Evolutionary conservation across 148 eudicot genomes (phyloP).

Genomic region (Pouteria glomerata): DNA sequence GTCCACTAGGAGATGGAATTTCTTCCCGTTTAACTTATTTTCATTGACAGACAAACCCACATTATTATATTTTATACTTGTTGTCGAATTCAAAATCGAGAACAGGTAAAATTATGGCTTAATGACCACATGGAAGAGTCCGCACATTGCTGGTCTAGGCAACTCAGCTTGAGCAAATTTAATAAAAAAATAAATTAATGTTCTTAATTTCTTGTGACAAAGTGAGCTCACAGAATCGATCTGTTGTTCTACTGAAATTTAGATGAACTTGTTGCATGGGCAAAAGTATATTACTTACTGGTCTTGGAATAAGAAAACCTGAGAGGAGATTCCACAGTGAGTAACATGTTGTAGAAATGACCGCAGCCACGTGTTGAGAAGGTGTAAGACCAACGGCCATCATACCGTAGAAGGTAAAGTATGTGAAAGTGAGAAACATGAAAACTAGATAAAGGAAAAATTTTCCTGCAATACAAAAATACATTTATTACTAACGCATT

Average conservation of each 20-base stretch:
- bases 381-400: conserved; percentile 87
- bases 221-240: too few species aligned
- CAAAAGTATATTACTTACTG: conserved; percentile 38
- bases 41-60: neutral
- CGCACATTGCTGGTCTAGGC: neutral
- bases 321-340: conserved; percentile 88
- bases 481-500: neutral
- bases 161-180: neutral
- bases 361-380: conserved; percentile 60
- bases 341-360: conserved; percentile 77
- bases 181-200: neutral
- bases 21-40: neutral
- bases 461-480: conserved; percentile 51
- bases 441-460: conserved; percentile 55
- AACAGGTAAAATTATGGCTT: neutral
- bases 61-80: neutral
- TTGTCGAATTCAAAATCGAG: neutral
- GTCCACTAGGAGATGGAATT: neutral
- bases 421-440: conserved; percentile 83
- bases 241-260: neutral
- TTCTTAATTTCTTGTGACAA: neutral
- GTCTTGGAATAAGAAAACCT: conserved; percentile 77
- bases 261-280: neutral
- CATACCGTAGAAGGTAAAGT: conserved; percentile 94
- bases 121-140: too few species aligned